These are phyloP conservation scores for Pseudotulostoma volvatum DNA, from an alignment of 495 filamentous ascomycete species.

Conservation along the genomic window DNA sequence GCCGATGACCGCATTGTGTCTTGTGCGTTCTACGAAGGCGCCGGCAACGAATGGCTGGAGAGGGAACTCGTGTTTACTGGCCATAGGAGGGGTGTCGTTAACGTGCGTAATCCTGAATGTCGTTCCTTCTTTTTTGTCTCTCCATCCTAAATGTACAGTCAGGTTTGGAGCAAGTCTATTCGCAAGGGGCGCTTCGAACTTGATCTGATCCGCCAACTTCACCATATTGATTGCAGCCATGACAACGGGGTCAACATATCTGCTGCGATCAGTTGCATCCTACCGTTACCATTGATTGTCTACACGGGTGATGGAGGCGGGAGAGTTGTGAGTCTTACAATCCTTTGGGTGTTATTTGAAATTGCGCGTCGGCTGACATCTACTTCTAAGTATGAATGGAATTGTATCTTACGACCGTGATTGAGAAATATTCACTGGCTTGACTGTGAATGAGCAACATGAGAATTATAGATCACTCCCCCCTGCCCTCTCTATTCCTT, in stretches of 20 bases:
- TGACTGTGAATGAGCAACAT: no score
- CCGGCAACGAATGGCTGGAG: constrained; percentile 84
- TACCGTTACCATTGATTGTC: constrained; percentile 65
- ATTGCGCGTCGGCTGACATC: constrained; percentile 13
- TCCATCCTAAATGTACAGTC: not conserved
- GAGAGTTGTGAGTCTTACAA: constrained; percentile 43
- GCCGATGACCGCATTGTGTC: constrained; percentile 57
- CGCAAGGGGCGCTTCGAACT: constrained; percentile 37
- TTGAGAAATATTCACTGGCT: no score
- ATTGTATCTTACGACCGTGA: constrained; percentile 52
- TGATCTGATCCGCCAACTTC: constrained; percentile 55
- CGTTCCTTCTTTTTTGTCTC: not conserved
- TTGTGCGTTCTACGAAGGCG: constrained; percentile 88
- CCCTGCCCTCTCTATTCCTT: no score
- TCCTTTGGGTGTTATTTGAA: not conserved
- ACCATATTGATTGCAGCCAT: constrained; percentile 60
- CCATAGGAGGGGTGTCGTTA: constrained; percentile 68
- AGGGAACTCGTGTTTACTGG: constrained; percentile 77
- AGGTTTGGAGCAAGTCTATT: constrained; percentile 42
- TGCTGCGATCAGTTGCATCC: constrained; percentile 73
- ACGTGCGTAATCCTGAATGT: constrained; percentile 26
- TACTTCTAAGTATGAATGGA: constrained; percentile 69
- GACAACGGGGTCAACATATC: constrained; percentile 61
- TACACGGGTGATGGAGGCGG: constrained; percentile 91
- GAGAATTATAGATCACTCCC: no score